These are phyloP conservation scores for Diplodia intermedia DNA, from an alignment of 2,329 filamentous ascomycete species.

Conservation along the genomic window DNA sequence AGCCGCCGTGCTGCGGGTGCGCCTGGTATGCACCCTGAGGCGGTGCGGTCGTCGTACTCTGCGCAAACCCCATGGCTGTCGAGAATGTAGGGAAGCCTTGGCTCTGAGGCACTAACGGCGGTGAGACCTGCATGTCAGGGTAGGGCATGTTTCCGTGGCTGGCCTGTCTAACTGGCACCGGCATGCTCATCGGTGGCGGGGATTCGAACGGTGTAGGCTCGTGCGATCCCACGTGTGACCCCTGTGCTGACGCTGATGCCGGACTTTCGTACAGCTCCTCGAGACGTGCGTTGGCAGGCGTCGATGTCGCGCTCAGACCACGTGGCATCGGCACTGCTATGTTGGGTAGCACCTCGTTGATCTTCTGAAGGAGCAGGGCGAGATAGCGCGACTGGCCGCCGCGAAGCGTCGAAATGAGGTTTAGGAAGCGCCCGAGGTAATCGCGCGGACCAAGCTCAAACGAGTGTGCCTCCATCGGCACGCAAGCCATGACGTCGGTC, in stretches of 20 bases:
- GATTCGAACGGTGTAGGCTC: conserved; percentile 33
- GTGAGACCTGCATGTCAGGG: conserved; percentile 33
- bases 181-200: conserved; percentile 32
- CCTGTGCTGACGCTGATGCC: conserved; percentile 31
- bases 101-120: conserved; percentile 30
- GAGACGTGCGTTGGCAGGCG: conserved; percentile 34
- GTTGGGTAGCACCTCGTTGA: conserved; percentile 72
- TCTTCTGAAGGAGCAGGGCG: conserved; percentile 76
- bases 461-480: conserved; percentile 60
- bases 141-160: conserved; percentile 32
- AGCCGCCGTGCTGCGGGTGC: conserved; percentile 30
- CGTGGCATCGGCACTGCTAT: conserved; percentile 43
- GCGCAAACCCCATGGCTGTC: conserved; percentile 31
- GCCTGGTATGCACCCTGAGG: conserved; percentile 24
- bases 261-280: conserved; percentile 34
- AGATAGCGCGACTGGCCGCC: conserved; percentile 78
- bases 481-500: conserved; percentile 72
- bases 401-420: conserved; percentile 73
- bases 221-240: conserved; percentile 32
- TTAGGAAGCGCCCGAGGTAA: conserved; percentile 71
- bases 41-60: conserved; percentile 24
- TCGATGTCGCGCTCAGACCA: conserved; percentile 41
- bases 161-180: conserved; percentile 30
- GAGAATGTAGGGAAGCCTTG: conserved; percentile 31
- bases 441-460: conserved; percentile 74